These are phyloP conservation scores for Odontarrhena argentea DNA, from an alignment of 345 rosid genomes.

Conservation along the genomic window DNA sequence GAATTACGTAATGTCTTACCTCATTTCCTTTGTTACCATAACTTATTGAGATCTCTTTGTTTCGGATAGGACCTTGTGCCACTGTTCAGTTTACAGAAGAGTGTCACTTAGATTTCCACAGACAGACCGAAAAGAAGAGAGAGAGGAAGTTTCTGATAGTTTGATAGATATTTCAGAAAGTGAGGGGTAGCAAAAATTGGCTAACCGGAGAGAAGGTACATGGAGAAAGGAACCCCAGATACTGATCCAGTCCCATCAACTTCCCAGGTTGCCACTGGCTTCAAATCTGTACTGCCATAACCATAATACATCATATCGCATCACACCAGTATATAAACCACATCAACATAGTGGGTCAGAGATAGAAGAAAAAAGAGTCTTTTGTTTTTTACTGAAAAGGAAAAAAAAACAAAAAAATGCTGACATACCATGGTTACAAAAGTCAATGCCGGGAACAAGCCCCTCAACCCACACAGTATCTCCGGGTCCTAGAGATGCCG, in stretches of 20 bases:
- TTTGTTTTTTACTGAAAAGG: neutral
- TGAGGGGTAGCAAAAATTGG: slow-evolving; percentile 20
- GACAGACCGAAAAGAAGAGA: slow-evolving; percentile 9
- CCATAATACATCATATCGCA: slow-evolving; percentile 22
- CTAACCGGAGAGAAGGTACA: slow-evolving; percentile 91
- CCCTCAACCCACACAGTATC: slow-evolving; percentile 96
- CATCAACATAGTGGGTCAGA: slow-evolving; percentile 24
- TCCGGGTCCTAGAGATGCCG: slow-evolving; percentile 43
- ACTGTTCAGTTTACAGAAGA: slow-evolving; percentile 48
- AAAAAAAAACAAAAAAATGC: neutral
- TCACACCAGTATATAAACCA: slow-evolving; percentile 11
- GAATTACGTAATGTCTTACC: slow-evolving; percentile 48
- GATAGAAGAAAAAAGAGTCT: neutral
- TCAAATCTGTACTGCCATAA: slow-evolving; percentile 53
- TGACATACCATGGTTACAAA: slow-evolving; percentile 88
- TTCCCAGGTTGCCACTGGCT: slow-evolving; percentile 96
- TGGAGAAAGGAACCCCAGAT: slow-evolving; percentile 68
- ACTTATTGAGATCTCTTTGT: slow-evolving; percentile 80
- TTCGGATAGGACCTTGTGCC: slow-evolving; percentile 47
- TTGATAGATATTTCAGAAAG: slow-evolving; percentile 14
- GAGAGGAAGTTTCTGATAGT: neutral
- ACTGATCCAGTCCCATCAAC: slow-evolving; percentile 76
- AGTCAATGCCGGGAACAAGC: slow-evolving; percentile 96
- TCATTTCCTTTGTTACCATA: slow-evolving; percentile 97
- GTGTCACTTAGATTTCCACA: slow-evolving; percentile 29